A percentile compares a stretch with the other conserved stretches of the same genome.
These are phyloP conservation scores for Trichoderma sp. DNA, from an alignment of 2,329 filamentous ascomycete species.

Conservation along the genomic window DNA sequence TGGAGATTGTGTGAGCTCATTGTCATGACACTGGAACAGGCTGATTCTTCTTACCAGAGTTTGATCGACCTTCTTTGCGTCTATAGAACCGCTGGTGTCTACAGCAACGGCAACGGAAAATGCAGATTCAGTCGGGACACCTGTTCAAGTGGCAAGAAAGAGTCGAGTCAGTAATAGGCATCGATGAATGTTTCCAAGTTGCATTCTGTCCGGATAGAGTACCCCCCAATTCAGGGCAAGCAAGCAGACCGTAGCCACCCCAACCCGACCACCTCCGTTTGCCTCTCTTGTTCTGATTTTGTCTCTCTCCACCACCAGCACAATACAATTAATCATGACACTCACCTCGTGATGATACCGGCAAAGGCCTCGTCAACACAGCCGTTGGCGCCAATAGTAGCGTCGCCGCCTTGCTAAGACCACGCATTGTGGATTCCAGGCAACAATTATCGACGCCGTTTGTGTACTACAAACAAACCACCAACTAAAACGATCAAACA, in stretches of 20 bases:
- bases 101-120: constrained; percentile 12
- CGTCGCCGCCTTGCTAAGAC: constrained; percentile 11
- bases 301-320: background rate
- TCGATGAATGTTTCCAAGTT: background rate
- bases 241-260: background rate
- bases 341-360: background rate
- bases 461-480: background rate
- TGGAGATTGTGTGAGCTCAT: background rate
- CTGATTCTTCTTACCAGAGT: constrained; percentile 12
- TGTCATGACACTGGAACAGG: no score
- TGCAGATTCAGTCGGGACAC: background rate
- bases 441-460: background rate
- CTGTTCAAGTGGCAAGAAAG: background rate
- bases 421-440: constrained; percentile 18
- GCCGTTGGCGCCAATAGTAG: constrained; percentile 14
- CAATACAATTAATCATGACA: background rate
- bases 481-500: background rate
- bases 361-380: constrained; percentile 6
- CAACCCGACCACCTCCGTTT: background rate
- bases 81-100: background rate
- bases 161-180: background rate
- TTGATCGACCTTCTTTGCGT: background rate
- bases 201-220: background rate
- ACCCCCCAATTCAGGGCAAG: background rate
- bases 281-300: background rate